Percentiles rank a stretch among this genome's conserved stretches.
Evolutionary conservation across 345 rosid genomes (phyloP).

Genomic region (Nasturtium officinale): DNA sequence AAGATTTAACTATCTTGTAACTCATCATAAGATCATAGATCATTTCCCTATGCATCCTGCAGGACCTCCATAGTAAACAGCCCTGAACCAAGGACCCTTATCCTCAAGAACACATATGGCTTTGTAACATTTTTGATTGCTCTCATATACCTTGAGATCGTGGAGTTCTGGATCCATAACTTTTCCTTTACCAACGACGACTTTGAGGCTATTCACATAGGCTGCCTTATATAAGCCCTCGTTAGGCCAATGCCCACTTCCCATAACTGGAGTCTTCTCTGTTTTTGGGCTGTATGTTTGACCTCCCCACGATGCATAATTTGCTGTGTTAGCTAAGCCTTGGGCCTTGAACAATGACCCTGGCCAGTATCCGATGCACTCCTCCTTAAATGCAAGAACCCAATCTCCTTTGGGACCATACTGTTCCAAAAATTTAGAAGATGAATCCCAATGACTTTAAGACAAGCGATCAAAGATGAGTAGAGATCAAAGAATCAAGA

Average conservation of each 20-base stretch:
- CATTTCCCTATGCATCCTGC: conserved; percentile 17
- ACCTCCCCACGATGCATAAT: conserved; percentile 28
- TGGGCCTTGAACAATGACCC: background rate
- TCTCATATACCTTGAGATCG: background rate
- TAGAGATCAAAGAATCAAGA: background rate
- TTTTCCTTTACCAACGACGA: background rate
- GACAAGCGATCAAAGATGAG: background rate
- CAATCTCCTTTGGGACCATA: conserved; percentile 28
- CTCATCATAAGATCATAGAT: background rate
- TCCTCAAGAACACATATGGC: conserved; percentile 2
- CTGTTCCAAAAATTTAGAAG: background rate
- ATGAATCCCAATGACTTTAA: background rate
- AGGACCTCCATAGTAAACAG: conserved; percentile 31
- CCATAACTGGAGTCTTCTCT: conserved; percentile 24
- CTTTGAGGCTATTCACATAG: conserved; percentile 8
- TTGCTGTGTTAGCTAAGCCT: background rate
- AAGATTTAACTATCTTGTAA: background rate
- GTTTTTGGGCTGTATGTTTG: background rate
- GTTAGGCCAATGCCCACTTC: conserved; percentile 33
- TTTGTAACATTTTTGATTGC: conserved; percentile 11
- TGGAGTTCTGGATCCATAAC: background rate
- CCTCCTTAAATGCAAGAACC: conserved; percentile 7
- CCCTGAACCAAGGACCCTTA: background rate
- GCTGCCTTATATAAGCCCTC: conserved; percentile 7
- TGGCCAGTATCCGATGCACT: conserved; percentile 39